Evolutionary conservation across 2,329 filamentous ascomycete species (phyloP), one percentile per base, ranked within the genome.

Genomic region (Rugonectria rugulosa): DNA sequence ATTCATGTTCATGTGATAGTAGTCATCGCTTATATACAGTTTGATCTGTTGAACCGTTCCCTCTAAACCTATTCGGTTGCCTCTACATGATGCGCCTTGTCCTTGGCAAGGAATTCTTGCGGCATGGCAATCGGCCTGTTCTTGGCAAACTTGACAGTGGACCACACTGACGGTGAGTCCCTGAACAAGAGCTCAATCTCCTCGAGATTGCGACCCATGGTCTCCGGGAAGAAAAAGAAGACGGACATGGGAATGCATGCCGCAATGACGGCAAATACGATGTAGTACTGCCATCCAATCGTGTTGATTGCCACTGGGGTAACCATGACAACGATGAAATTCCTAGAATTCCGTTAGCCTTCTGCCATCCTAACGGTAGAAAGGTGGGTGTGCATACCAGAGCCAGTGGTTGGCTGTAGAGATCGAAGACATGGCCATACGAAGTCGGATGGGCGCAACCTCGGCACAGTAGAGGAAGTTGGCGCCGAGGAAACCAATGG

Each of bases 291-390:
- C 68, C 77, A 85, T 9, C 76, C 75, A 11, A 81, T 86, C 47
- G 82, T 81, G 53, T 83, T 73, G 20, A 89, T 80, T 7, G 88
- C 78, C 1, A 86, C 80, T 0, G 87, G 88, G 0, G 86, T 88
- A 31, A 88, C 81, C 60, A 88, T 79, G 24, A 87, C 84, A 42
- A 75, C 69, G 24, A 75, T 75, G 65, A 81, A 78, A 64, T 73
- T 73, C 59, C 63, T 62, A n/a, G 5, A 7, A n/a, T n/a, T 3
- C 11, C 9, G 34, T 60, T 43, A 57, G 47, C 17, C 24, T 26
- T 4, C 20, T 34, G 17, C n/a, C n/a, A 6, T 12, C 12, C 14
- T 19, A 6, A n/a, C 9, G 5, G 2, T 12, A 17, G 7, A 4
- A 7, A n/a, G 5, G 12, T 26, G 5, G 7, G 6, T 19, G n/a